A percentile compares a stretch with the other conserved stretches of the same genome.
These are phyloP conservation scores for Boletellus deceptivus DNA, from an alignment of 1,284 basidiomycete species.

Conservation along the genomic window DNA sequence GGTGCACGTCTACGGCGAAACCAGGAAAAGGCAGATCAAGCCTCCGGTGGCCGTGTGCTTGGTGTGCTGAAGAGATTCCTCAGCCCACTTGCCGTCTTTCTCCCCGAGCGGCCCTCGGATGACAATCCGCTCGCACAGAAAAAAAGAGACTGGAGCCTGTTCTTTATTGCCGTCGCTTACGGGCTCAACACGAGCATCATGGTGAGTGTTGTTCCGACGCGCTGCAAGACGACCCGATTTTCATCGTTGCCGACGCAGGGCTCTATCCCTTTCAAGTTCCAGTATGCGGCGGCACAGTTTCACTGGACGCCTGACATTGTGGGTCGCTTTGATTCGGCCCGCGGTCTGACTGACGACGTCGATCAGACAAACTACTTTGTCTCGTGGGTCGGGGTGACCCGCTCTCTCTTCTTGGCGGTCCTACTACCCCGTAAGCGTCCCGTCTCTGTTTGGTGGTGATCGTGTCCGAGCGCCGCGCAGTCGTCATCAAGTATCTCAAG, in stretches of 20 bases:
- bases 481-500: conserved; percentile 53
- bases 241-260: conserved; percentile 43
- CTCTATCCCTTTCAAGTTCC: conserved; percentile 60
- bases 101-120: conserved; percentile 41
- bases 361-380: conserved; percentile 75
- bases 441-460: not conserved
- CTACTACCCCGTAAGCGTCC: conserved; percentile 59
- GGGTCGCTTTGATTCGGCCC: conserved; percentile 20
- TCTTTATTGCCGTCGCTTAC: conserved; percentile 54
- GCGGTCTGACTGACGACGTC: conserved; percentile 1
- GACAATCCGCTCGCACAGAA: conserved; percentile 40
- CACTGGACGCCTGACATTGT: conserved; percentile 73
- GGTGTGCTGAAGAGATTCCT: conserved; percentile 48
- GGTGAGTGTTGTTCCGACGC: conserved; percentile 39
- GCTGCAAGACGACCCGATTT: not conserved
- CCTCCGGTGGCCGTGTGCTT: not conserved
- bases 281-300: conserved; percentile 66
- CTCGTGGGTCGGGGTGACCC: conserved; percentile 53
- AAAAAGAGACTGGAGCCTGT: conserved; percentile 69
- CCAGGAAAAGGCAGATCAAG: conserved; percentile 4
- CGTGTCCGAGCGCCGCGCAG: conserved; percentile 32
- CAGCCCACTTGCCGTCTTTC: conserved; percentile 62
- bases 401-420: conserved; percentile 60
- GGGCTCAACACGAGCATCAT: conserved; percentile 53
- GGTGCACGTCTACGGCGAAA: conserved; percentile 13